These are phyloP conservation scores for Capsicum baccatum DNA, from an alignment of 257 asterid species.

Conservation along the genomic window DNA sequence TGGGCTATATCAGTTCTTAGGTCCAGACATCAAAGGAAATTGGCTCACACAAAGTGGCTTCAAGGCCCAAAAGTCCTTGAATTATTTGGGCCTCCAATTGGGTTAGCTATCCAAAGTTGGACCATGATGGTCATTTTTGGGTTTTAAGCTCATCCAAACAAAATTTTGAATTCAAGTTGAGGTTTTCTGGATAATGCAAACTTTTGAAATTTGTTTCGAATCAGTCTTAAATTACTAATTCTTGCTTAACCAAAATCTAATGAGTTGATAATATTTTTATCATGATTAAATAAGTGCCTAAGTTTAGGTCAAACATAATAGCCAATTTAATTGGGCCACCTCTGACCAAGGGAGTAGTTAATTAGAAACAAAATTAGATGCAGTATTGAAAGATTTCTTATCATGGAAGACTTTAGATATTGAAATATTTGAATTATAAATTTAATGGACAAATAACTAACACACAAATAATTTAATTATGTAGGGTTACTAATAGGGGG, in stretches of 20 bases:
- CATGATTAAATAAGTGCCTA: not conserved
- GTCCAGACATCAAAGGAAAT: not conserved
- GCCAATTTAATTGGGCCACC: not conserved
- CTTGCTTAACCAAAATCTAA: not conserved
- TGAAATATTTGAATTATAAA: not conserved
- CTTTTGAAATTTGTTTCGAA: not conserved
- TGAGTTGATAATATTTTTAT: not conserved
- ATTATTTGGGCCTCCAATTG: not conserved
- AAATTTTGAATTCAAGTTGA: not conserved
- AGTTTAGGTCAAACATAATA: not conserved
- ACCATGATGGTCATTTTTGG: not conserved
- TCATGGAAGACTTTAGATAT: not conserved
- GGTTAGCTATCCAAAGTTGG: not conserved
- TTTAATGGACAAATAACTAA: conserved; percentile 3
- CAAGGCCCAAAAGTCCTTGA: not conserved
- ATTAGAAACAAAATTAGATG: not conserved
- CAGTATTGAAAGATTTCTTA: not conserved
- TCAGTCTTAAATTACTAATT: not conserved
- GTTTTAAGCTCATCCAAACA: not conserved
- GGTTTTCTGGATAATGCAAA: not conserved
- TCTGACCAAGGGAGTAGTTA: not conserved
- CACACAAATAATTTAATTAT: conserved; percentile 12
- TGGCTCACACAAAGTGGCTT: not conserved
- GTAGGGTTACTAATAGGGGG: conserved; percentile 12
- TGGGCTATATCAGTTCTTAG: not conserved